These are phyloP conservation scores for Candolleomyces eurysporus DNA, from an alignment of 768 basidiomycete species.

Conservation along the genomic window DNA sequence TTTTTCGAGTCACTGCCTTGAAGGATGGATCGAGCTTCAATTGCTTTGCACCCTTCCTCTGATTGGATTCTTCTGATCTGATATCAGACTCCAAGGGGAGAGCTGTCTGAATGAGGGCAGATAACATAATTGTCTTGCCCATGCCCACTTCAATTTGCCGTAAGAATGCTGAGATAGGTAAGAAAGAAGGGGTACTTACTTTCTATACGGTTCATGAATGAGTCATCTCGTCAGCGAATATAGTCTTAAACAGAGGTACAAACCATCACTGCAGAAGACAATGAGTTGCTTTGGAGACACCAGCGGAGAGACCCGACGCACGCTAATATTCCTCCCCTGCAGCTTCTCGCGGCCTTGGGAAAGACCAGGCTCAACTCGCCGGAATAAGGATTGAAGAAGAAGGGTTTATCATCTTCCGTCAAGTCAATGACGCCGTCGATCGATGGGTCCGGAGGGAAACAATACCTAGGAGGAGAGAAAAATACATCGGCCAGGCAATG, in stretches of 20 bases:
- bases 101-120: slow-evolving; percentile 83
- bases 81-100: slow-evolving; percentile 43
- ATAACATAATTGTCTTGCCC: slow-evolving; percentile 94
- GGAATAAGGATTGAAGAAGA: slow-evolving; percentile 91
- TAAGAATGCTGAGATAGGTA: slow-evolving; percentile 5
- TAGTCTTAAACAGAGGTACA: slow-evolving; percentile 7
- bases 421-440: slow-evolving; percentile 63
- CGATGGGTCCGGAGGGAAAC: slow-evolving; percentile 60
- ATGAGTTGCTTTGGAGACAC: neutral
- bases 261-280: slow-evolving; percentile 36
- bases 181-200: slow-evolving; percentile 34
- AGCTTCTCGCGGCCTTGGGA: slow-evolving; percentile 74
- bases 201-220: slow-evolving; percentile 31
- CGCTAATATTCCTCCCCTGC: slow-evolving; percentile 89
- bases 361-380: slow-evolving; percentile 86
- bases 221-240: neutral
- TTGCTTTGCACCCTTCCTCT: slow-evolving; percentile 47
- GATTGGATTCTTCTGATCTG: slow-evolving; percentile 20
- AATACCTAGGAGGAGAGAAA: slow-evolving; percentile 50
- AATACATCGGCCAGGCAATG: neutral
- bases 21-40: slow-evolving; percentile 65
- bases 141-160: slow-evolving; percentile 69
- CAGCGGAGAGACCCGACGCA: slow-evolving; percentile 35
- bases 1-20: slow-evolving; percentile 39
- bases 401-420: slow-evolving; percentile 72